A percentile compares a stretch with the other conserved stretches of the same genome.
Evolutionary conservation across 2,329 filamentous ascomycete genomes (phyloP).

Genomic region (Alternaria consortialis): DNA sequence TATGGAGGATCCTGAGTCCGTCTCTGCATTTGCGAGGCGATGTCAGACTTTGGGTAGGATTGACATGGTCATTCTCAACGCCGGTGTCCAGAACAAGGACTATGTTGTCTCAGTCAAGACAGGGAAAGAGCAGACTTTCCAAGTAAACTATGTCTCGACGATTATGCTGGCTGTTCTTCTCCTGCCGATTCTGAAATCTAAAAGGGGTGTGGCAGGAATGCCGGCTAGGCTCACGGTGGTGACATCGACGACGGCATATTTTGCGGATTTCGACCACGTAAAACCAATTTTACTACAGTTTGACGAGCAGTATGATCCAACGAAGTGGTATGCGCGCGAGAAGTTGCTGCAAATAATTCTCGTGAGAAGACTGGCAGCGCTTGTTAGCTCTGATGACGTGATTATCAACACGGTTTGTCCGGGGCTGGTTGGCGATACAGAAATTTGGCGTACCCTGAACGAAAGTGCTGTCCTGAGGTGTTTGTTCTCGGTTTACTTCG

Average conservation of each 20-base stretch:
- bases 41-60: slow-evolving; percentile 21
- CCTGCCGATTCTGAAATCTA: slow-evolving; percentile 40
- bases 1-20: slow-evolving; percentile 33
- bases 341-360: slow-evolving; percentile 34
- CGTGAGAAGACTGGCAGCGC: slow-evolving; percentile 22
- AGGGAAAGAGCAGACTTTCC: slow-evolving; percentile 54
- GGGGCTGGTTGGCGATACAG: slow-evolving; percentile 31
- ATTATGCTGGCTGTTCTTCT: slow-evolving; percentile 62
- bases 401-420: slow-evolving; percentile 60
- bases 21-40: slow-evolving; percentile 29
- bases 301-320: slow-evolving; percentile 13
- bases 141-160: slow-evolving; percentile 66
- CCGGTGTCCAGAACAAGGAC: slow-evolving; percentile 32
- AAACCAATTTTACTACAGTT: slow-evolving; percentile 8
- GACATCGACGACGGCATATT: slow-evolving; percentile 8
- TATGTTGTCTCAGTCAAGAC: slow-evolving; percentile 18
- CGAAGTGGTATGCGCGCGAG: slow-evolving; percentile 26
- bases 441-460: slow-evolving; percentile 7
- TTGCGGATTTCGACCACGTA: background rate
- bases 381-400: slow-evolving; percentile 31
- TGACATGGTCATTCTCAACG: slow-evolving; percentile 49
- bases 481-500: slow-evolving; percentile 37
- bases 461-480: background rate
- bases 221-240: slow-evolving; percentile 9
- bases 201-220: background rate